Percentiles rank a stretch among this genome's conserved stretches.
Evolutionary conservation across 106 monocot species (phyloP).

Genomic region (Acorus gramineus): DNA sequence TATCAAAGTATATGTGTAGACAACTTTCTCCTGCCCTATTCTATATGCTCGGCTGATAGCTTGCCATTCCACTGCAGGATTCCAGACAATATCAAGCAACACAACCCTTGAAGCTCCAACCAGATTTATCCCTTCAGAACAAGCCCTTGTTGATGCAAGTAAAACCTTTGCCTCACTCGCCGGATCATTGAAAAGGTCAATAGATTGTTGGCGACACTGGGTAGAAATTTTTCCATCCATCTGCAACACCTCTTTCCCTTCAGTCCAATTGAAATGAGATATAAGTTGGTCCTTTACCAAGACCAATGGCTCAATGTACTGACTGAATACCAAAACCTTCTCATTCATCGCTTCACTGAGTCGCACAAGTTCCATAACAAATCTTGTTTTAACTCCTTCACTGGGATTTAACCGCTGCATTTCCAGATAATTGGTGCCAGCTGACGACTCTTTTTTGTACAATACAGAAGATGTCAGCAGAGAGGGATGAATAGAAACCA

Average conservation of each 20-base stretch:
- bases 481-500: conserved; percentile 51
- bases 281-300: conserved; percentile 45
- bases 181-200: conserved; percentile 49
- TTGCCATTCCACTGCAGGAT: conserved; percentile 64
- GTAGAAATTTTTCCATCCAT: conserved; percentile 34
- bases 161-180: conserved; percentile 44
- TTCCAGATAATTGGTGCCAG: conserved; percentile 17
- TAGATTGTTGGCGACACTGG: conserved; percentile 25
- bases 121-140: conserved; percentile 68
- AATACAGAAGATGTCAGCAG: conserved; percentile 17
- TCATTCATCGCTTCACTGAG: conserved; percentile 32
- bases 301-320: conserved; percentile 45
- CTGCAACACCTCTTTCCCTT: conserved; percentile 44
- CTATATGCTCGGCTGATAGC: conserved; percentile 63
- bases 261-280: conserved; percentile 34
- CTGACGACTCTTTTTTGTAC: conserved; percentile 18
- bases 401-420: conserved; percentile 20
- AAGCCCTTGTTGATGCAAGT: conserved; percentile 72
- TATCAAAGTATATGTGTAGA: conserved; percentile 62
- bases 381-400: conserved; percentile 67
- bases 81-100: conserved; percentile 75
- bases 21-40: conserved; percentile 58
- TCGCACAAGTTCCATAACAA: conserved; percentile 53
- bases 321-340: conserved; percentile 67
- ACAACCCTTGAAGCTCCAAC: conserved; percentile 71